Conservation (phyloP, 23 red algal genomes). For the Chondrus crispus region DNA sequence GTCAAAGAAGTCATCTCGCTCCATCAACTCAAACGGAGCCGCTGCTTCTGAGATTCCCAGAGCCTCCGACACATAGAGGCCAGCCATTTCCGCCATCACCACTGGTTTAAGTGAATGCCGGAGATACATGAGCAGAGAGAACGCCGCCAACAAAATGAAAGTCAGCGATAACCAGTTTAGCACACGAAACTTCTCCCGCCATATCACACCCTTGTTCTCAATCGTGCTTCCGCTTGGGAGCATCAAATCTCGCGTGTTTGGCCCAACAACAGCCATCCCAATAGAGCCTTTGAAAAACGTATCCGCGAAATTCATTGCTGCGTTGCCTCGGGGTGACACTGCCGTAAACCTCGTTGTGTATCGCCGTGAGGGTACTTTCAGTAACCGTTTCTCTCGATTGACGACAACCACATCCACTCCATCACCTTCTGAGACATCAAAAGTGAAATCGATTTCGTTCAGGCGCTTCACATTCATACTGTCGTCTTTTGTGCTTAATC, state of each 20-base stretch:
- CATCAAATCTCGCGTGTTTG: not conserved
- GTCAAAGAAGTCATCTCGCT: no score
- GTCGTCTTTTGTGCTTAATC: not conserved
- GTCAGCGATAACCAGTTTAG: not conserved
- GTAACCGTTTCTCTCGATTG: not conserved
- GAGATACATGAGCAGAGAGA: not conserved
- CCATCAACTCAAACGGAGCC: no score
- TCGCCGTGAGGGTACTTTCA: not conserved
- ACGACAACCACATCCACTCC: not conserved
- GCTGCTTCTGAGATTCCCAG: no score
- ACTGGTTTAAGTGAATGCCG: not conserved
- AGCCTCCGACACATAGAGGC: not conserved
- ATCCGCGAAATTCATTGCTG: not conserved
- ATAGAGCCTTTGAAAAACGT: not conserved
- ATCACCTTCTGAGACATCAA: not conserved
- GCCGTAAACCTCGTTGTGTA: not conserved
- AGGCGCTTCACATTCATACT: not conserved
- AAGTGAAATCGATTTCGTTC: not conserved
- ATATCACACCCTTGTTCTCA: not conserved
- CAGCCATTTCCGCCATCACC: not conserved
- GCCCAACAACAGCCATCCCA: not conserved
- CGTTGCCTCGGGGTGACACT: not conserved
- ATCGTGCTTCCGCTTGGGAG: not conserved
- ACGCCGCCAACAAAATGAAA: not conserved
- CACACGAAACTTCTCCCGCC: not conserved